Evolutionary conservation across 2,329 filamentous ascomycete genomes (phyloP).

Genomic region (Magnaporthiopsis rhizophila): DNA sequence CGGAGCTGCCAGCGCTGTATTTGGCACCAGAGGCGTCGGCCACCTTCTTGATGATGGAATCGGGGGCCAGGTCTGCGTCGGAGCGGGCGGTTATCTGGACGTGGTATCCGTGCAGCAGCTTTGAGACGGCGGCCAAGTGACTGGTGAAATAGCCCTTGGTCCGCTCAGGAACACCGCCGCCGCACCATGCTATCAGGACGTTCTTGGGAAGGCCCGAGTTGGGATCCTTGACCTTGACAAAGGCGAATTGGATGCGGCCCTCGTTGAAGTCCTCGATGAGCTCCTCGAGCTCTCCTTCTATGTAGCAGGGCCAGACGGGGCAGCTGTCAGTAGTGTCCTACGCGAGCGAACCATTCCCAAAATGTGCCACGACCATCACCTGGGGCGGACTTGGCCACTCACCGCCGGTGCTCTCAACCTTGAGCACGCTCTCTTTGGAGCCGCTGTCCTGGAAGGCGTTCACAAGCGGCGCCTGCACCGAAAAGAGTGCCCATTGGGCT

Average conservation of each 20-base stretch:
- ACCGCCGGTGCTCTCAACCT: slow-evolving; percentile 90
- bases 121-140: slow-evolving; percentile 81
- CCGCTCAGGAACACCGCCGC: slow-evolving; percentile 93
- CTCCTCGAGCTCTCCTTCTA: slow-evolving; percentile 85
- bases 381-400: not conserved
- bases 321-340: slow-evolving; percentile 2
- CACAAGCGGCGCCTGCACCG: slow-evolving; percentile 82
- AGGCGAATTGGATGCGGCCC: slow-evolving; percentile 93
- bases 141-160: slow-evolving; percentile 99
- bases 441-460: slow-evolving; percentile 86
- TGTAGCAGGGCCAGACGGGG: not conserved
- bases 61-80: slow-evolving; percentile 78
- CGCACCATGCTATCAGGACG: slow-evolving; percentile 93
- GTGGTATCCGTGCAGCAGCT: slow-evolving; percentile 92
- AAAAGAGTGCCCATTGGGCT: slow-evolving; percentile 89
- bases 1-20: slow-evolving; percentile 66
- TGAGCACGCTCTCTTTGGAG: slow-evolving; percentile 87
- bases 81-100: slow-evolving; percentile 95
- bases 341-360: not conserved
- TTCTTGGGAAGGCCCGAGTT: slow-evolving; percentile 86
- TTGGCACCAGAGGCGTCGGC: slow-evolving; percentile 91
- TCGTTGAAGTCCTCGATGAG: slow-evolving; percentile 95
- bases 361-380: not conserved
- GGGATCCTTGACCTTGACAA: slow-evolving; percentile 91
- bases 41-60: slow-evolving; percentile 86